Conservation (phyloP, 2,329 filamentous ascomycete genomes). For the Penicillium sclerotiorum region DNA sequence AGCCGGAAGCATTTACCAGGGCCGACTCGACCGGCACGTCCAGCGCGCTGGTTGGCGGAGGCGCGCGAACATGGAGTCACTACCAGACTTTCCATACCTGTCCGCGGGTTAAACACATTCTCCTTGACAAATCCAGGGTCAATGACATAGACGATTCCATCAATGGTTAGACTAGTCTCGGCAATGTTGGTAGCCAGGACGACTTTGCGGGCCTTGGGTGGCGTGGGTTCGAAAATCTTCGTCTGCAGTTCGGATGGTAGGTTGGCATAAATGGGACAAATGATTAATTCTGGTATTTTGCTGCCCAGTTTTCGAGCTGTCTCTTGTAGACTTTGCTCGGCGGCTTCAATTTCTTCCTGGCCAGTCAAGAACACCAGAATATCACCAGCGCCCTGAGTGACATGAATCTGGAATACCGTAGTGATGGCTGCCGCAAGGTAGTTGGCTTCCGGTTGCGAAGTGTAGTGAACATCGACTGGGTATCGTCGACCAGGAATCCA, state of each 20-base stretch:
- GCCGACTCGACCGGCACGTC: constrained; percentile 87
- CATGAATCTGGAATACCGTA: constrained; percentile 93
- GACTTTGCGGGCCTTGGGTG: constrained; percentile 81
- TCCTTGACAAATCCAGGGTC: constrained; percentile 96
- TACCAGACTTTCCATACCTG: constrained; percentile 88
- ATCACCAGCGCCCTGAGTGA: constrained; percentile 80
- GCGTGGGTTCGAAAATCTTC: constrained; percentile 93
- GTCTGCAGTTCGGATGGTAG: constrained; percentile 86
- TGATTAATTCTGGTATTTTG: constrained; percentile 81
- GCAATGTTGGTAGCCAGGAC: constrained; percentile 96
- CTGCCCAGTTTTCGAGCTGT: constrained; percentile 84
- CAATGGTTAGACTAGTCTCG: constrained; percentile 92
- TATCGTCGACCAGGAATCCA: constrained; percentile 89
- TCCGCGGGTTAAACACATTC: constrained; percentile 87
- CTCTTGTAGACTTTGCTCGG: constrained; percentile 79
- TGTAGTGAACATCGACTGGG: constrained; percentile 90
- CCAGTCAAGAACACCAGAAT: constrained; percentile 94
- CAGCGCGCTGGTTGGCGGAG: constrained; percentile 88
- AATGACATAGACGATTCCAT: constrained; percentile 94
- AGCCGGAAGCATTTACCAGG: constrained; percentile 92
- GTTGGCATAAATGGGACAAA: constrained; percentile 93
- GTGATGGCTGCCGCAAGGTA: constrained; percentile 90
- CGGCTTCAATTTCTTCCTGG: constrained; percentile 92
- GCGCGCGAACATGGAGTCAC: constrained; percentile 90
- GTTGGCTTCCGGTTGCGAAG: constrained; percentile 86